phyloP scores from a whole-genome alignment of 176 grass and related monocot species.

The Eleusine indica region DNA sequence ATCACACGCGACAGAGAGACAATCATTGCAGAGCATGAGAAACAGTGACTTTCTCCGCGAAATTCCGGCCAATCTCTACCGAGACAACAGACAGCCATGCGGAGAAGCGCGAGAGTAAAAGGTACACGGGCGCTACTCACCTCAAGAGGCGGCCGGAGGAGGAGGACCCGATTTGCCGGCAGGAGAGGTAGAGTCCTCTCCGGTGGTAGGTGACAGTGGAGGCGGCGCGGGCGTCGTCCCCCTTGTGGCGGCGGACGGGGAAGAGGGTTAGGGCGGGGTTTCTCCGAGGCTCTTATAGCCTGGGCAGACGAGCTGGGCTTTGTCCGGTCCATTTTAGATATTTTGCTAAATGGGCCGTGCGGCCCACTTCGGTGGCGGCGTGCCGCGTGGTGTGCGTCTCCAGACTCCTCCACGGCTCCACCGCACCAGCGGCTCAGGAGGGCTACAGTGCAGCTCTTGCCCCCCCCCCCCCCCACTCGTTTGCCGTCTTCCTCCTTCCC shows the following conservation, averaged over 20 bases:
- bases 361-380: background rate
- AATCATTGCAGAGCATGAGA: background rate
- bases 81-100: background rate
- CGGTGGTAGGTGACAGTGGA: background rate
- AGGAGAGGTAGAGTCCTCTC: background rate
- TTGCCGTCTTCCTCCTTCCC: slow-evolving; percentile 27
- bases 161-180: background rate
- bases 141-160: background rate
- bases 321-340: background rate
- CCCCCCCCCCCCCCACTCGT: background rate
- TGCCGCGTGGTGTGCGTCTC: background rate
- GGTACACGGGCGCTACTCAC: background rate
- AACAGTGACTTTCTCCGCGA: background rate
- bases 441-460: slow-evolving; percentile 1
- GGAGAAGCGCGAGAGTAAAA: background rate
- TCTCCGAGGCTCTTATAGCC: slow-evolving; percentile 21
- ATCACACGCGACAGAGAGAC: background rate
- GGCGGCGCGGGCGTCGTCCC: slow-evolving; percentile 26
- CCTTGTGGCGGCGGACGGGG: slow-evolving; percentile 40
- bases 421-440: slow-evolving; percentile 22
- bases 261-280: slow-evolving; percentile 30
- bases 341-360: background rate
- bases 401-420: background rate
- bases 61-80: background rate
- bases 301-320: background rate